Conservation (phyloP, 1,284 basidiomycete species). For the Rhodotorula sp. region DNA sequence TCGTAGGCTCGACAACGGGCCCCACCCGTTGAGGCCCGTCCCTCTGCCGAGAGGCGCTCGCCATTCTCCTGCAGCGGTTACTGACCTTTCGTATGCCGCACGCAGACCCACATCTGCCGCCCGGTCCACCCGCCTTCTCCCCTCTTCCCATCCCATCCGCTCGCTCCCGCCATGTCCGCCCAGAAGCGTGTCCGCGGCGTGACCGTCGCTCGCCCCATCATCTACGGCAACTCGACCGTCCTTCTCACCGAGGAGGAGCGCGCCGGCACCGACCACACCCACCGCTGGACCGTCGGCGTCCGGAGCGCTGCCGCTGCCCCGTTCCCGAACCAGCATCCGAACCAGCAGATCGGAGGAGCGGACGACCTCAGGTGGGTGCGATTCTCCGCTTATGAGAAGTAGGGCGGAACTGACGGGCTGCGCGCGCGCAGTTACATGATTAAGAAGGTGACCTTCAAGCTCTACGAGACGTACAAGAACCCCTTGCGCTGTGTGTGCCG, state of each 20-base stretch:
- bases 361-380: conserved; percentile 48
- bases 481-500: conserved; percentile 75
- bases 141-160: not conserved
- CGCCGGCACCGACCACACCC: conserved; percentile 74
- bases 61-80: too few relatives aligned
- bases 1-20: too few relatives aligned
- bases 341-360: conserved; percentile 55
- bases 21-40: too few relatives aligned
- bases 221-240: conserved; percentile 93
- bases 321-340: conserved; percentile 59
- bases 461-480: conserved; percentile 95
- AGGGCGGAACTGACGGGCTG: not conserved
- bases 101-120: too few relatives aligned
- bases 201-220: conserved; percentile 83
- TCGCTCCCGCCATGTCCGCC: conserved; percentile 1
- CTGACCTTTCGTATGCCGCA: too few relatives aligned
- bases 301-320: conserved; percentile 60
- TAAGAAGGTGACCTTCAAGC: conserved; percentile 93
- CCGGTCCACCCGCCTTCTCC: too few relatives aligned
- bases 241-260: conserved; percentile 77
- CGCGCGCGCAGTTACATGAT: conserved; percentile 68
- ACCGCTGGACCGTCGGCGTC: conserved; percentile 95
- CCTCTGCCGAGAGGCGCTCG: too few relatives aligned
- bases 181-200: conserved; percentile 58
- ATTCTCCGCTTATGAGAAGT: not conserved